A percentile compares a stretch with the other conserved stretches of the same genome.
These are phyloP conservation scores for Solanum etuberosum DNA, from an alignment of 257 asterid genomes.

Conservation along the genomic window DNA sequence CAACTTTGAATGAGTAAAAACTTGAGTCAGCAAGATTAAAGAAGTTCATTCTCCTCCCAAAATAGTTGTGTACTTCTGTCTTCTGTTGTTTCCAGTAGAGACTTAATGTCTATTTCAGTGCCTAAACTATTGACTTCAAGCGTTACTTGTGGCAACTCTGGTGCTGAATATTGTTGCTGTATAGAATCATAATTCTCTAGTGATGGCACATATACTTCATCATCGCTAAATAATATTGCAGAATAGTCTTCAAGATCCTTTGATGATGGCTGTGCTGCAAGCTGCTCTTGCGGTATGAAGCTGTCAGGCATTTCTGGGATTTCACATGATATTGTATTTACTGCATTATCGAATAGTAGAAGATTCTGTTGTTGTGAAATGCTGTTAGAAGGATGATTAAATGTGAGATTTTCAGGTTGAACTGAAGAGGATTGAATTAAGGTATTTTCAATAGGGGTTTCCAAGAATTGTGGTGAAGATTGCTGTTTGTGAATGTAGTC, in stretches of 20 bases:
- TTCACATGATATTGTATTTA: neutral
- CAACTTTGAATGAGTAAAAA: neutral
- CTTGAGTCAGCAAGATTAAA: neutral
- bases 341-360: neutral
- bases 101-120: conserved; percentile 8
- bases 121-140: conserved; percentile 8
- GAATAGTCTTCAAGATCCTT: neutral
- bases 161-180: conserved; percentile 8
- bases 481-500: conserved; percentile 1
- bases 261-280: neutral
- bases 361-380: neutral
- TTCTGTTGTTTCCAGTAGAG: conserved; percentile 14
- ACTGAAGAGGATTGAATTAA: conserved; percentile 5
- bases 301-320: neutral
- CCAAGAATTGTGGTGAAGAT: neutral
- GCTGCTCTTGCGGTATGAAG: neutral
- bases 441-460: neutral
- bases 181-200: neutral
- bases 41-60: conserved; percentile 17
- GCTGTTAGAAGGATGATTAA: neutral
- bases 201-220: conserved; percentile 1
- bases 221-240: neutral
- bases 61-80: conserved; percentile 12
- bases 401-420: neutral
- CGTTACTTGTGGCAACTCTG: conserved; percentile 4